phyloP scores from a whole-genome alignment of 148 eudicot genomes.

The Pouteria glomerata region DNA sequence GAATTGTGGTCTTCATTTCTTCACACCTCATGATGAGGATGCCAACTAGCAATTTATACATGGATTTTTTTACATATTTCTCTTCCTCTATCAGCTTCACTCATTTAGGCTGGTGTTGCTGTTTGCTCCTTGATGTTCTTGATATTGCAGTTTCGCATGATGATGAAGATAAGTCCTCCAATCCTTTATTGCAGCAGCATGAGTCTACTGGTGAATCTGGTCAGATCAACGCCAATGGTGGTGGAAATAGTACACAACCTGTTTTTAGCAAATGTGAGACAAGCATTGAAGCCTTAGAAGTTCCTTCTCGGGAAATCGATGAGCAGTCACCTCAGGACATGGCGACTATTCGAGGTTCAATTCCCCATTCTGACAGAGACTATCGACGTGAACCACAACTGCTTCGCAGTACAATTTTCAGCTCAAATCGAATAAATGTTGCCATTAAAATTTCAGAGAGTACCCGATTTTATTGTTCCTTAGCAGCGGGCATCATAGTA shows the following conservation, averaged over 20 bases:
- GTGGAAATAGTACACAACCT: slow-evolving; percentile 23
- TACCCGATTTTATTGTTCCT: slow-evolving; percentile 43
- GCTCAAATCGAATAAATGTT: slow-evolving; percentile 38
- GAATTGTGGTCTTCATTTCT: neutral
- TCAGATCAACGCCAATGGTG: slow-evolving; percentile 16
- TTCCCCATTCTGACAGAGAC: slow-evolving; percentile 16
- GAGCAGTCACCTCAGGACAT: slow-evolving; percentile 22
- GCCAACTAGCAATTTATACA: neutral
- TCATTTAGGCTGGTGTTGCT: neutral
- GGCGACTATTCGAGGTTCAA: slow-evolving; percentile 20
- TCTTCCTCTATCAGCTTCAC: neutral
- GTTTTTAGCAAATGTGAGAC: slow-evolving; percentile 20
- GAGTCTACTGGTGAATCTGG: slow-evolving; percentile 18
- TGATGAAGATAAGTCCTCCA: slow-evolving; percentile 24
- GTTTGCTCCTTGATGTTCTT: neutral
- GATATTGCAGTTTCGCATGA: slow-evolving; percentile 30
- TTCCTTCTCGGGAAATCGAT: slow-evolving; percentile 22
- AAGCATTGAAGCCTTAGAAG: slow-evolving; percentile 23
- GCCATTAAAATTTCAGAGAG: slow-evolving; percentile 57
- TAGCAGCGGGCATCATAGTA: slow-evolving; percentile 54
- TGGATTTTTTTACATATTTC: neutral
- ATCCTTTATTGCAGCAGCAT: slow-evolving; percentile 15
- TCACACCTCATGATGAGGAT: neutral
- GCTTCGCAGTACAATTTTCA: slow-evolving; percentile 22
- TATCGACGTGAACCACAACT: slow-evolving; percentile 17